Evolutionary conservation across 2,329 filamentous ascomycete genomes (phyloP).

Genomic region (Teratosphaeria pseudoeucalypti): DNA sequence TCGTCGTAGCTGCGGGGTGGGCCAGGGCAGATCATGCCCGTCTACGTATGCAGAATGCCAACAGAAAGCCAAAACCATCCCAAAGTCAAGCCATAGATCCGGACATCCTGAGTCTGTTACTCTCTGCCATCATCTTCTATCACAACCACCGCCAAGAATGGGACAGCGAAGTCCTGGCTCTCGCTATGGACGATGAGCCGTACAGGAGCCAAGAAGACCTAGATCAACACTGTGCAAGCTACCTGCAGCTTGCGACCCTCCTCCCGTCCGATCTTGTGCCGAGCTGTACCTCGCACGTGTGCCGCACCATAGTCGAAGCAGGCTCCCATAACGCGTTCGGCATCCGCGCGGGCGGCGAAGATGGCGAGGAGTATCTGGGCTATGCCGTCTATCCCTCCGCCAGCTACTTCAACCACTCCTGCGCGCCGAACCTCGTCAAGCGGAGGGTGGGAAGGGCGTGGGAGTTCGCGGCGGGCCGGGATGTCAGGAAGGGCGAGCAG

Average conservation of each 20-base stretch:
- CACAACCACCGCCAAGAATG: slow-evolving; percentile 23
- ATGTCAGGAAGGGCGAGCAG: slow-evolving; percentile 31
- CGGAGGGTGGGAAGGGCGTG: slow-evolving; percentile 30
- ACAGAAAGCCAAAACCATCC: background rate
- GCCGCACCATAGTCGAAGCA: slow-evolving; percentile 28
- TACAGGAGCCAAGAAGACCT: slow-evolving; percentile 34
- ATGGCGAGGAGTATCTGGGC: slow-evolving; percentile 39
- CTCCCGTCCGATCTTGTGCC: slow-evolving; percentile 28
- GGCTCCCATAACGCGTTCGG: slow-evolving; percentile 40
- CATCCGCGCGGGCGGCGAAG: slow-evolving; percentile 30
- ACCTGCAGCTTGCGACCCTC: slow-evolving; percentile 33
- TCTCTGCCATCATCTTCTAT: slow-evolving; percentile 30
- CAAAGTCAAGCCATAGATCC: slow-evolving; percentile 10
- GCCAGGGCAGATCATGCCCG: slow-evolving; percentile 6
- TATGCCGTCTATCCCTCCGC: slow-evolving; percentile 38
- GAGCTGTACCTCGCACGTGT: slow-evolving; percentile 24
- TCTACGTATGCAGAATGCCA: background rate
- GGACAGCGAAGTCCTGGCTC: slow-evolving; percentile 24
- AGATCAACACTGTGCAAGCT: slow-evolving; percentile 28
- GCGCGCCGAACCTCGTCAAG: slow-evolving; percentile 35
- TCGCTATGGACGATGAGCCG: slow-evolving; percentile 32
- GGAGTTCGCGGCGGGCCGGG: slow-evolving; percentile 29
- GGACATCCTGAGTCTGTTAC: slow-evolving; percentile 34
- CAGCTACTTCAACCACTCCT: slow-evolving; percentile 41
- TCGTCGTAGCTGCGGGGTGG: slow-evolving; percentile 16